Evolutionary conservation across 371 early-diverging fungal genomes (phyloP).

Genomic region (Mucor plumbeus): DNA sequence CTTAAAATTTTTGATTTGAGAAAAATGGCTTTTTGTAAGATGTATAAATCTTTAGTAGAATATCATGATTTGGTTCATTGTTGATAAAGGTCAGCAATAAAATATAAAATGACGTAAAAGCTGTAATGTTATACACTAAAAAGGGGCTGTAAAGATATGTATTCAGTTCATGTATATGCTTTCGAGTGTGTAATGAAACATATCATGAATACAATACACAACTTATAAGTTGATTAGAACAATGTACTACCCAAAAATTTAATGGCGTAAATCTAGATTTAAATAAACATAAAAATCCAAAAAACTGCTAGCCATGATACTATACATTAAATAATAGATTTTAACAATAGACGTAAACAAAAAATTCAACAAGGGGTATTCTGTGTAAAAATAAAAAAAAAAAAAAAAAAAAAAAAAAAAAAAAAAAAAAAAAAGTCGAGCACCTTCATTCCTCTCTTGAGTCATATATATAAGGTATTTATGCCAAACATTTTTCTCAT

Average conservation of each 20-base stretch:
- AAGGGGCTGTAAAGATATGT: background rate
- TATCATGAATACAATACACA: no score
- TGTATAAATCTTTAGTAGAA: background rate
- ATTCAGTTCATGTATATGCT: background rate
- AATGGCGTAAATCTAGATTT: background rate
- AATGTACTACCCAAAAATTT: no score
- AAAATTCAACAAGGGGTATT: background rate
- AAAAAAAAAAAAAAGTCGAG: background rate
- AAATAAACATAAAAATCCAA: background rate
- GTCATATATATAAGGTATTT: background rate
- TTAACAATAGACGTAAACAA: slow-evolving; percentile 1
- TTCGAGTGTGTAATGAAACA: background rate
- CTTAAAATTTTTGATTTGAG: background rate
- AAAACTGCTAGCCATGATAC: background rate
- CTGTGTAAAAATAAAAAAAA: background rate
- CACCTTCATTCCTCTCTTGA: background rate
- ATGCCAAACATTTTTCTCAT: background rate
- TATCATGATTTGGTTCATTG: background rate
- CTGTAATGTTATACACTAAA: background rate
- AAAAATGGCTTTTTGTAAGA: background rate
- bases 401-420: background rate
- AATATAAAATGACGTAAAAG: background rate
- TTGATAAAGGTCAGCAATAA: background rate
- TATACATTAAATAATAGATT: background rate
- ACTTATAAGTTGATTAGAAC: no score